Evolutionary conservation across 73 alveolate genomes (phyloP).

Genomic region (Paramecium sexaurelia): DNA sequence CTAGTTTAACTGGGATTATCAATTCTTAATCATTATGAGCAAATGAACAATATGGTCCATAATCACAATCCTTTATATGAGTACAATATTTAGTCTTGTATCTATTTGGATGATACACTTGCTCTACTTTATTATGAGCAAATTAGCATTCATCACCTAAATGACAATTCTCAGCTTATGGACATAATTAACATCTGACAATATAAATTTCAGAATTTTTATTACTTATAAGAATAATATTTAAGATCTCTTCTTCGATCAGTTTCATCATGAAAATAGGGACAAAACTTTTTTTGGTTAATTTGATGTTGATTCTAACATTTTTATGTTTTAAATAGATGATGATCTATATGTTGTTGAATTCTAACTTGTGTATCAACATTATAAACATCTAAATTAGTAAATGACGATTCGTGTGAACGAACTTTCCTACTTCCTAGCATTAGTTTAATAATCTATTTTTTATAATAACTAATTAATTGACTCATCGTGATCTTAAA

Average conservation of each 20-base stretch:
- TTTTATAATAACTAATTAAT: background rate
- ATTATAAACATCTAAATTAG: background rate
- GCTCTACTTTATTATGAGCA: conserved; percentile 82
- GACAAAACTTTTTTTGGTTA: conserved; percentile 72
- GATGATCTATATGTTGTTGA: background rate
- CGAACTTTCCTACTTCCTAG: background rate
- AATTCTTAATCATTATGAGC: conserved; percentile 80
- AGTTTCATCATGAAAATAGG: conserved; percentile 73
- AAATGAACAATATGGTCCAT: conserved; percentile 84
- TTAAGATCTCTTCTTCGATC: conserved; percentile 81
- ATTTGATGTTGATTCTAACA: conserved; percentile 57
- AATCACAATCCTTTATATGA: conserved; percentile 74
- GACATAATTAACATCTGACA: conserved; percentile 65
- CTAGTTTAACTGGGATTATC: conserved; percentile 68
- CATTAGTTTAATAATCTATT: background rate
- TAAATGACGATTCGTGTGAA: background rate
- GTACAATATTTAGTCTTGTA: conserved; percentile 82
- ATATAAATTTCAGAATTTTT: background rate
- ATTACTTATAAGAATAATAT: conserved; percentile 38
- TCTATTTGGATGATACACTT: conserved; percentile 78
- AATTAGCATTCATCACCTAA: conserved; percentile 67
- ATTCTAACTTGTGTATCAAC: background rate
- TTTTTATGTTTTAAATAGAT: conserved; percentile 49
- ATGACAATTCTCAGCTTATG: conserved; percentile 49
- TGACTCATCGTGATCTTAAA: background rate